Conservation (phyloP, 768 basidiomycete genomes). For the Mycena olivaceomarginata region DNA sequence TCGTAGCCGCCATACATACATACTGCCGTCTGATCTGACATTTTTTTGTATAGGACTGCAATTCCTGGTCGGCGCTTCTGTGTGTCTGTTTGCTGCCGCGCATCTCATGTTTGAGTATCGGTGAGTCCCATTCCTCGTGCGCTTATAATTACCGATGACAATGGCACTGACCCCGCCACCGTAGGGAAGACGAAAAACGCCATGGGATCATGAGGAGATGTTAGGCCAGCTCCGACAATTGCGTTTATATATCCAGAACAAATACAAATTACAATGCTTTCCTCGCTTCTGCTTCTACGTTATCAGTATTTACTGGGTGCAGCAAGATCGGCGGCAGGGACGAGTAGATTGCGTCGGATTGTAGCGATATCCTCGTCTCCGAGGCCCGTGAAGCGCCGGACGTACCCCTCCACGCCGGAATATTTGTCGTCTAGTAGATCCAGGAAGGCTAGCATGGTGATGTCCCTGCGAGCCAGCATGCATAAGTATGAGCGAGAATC, state of each 20-base stretch:
- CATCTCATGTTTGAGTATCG: constrained; percentile 99
- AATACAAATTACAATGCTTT: neutral
- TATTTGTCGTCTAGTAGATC: constrained; percentile 77
- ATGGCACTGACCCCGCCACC: neutral
- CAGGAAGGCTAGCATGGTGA: constrained; percentile 87
- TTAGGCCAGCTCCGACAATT: constrained; percentile 6
- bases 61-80: constrained; percentile 78
- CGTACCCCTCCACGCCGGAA: constrained; percentile 80
- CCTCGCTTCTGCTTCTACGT: neutral
- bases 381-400: constrained; percentile 73
- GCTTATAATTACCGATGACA: neutral
- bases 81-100: constrained; percentile 84
- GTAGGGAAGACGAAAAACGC: constrained; percentile 44
- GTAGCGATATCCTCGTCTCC: constrained; percentile 76
- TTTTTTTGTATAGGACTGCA: constrained; percentile 67
- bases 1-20: too few relatives aligned
- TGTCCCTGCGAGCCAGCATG: constrained; percentile 60
- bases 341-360: constrained; percentile 76
- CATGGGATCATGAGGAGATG: constrained; percentile 41
- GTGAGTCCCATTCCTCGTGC: constrained; percentile 62
- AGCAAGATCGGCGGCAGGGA: constrained; percentile 46
- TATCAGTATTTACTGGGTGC: too few relatives aligned
- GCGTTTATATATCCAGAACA: neutral
- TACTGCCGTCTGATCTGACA: neutral
- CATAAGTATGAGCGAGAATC: constrained; percentile 5